Base-by-base conservation (phyloP, 306 rosid species). In the Fragaria vesca region DNA sequence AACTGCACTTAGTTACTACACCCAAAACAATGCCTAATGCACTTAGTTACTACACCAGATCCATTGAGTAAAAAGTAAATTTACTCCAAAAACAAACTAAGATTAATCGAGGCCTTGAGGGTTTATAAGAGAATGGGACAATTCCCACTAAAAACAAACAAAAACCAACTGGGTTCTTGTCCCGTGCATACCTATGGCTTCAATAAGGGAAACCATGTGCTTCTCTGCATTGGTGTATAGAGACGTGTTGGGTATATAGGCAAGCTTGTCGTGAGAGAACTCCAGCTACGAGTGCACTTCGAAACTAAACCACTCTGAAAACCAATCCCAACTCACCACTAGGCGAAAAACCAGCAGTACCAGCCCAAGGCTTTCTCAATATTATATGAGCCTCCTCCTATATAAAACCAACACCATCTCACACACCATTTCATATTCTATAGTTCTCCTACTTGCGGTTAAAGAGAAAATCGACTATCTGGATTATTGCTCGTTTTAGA, bases 181-280 rank as follows among this genome's bases (percentile, higher is more conserved):
- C 43, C 60, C 74, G 15, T 71, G 13, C 51, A 3, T 11, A 70
- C 58, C 2, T 47, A 40, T 46, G 74, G 74, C 74, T 71, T 16
- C 8, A 71, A 9, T 2, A 32, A 18, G 18, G 40, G 21, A 60
- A 71, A 32, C 65, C 48, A 28, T 12, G 30, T 72, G 65, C 76
- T 17, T 8, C 60, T 52, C 24, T 52, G 24, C 24, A 24, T 24
- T 24, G 24, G 24, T 24, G 24, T 24, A 24, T 24, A 24, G 24
- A 24, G 24, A 24, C 24, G 24, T 18, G 58, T 52, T 52, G 58
- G 57, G 24, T 58, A 24, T 11, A 10, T 10, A 21, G 65, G 32
- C 32, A 21, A 21, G 65, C 32, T 21, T 24, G 65, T 10, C 65
- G 3, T 24, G 58, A 52, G 24, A 52, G 24, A 55, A 58, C 32